Evolutionary conservation across 345 rosid genomes (phyloP).

Genomic region (Eucalyptus leucophloia): DNA sequence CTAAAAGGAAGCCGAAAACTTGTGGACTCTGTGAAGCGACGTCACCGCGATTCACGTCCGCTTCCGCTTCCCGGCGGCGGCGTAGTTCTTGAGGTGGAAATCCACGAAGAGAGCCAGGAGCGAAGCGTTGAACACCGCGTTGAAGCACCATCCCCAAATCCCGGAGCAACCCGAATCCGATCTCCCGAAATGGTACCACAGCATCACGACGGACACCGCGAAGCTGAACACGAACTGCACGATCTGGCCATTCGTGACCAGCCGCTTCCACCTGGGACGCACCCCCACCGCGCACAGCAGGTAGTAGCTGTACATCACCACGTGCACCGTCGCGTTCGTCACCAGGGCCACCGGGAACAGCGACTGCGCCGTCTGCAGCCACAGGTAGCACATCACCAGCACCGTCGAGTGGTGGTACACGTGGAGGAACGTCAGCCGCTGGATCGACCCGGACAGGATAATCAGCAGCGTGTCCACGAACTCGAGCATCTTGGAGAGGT

Average conservation of each 20-base stretch:
- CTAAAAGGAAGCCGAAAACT: neutral
- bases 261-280: slow-evolving; percentile 54
- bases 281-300: slow-evolving; percentile 27
- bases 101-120: slow-evolving; percentile 38
- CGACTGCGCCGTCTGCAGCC: slow-evolving; percentile 31
- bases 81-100: slow-evolving; percentile 35
- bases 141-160: slow-evolving; percentile 44
- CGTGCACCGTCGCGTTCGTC: slow-evolving; percentile 43
- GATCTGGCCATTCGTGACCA: slow-evolving; percentile 52
- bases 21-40: neutral
- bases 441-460: slow-evolving; percentile 18
- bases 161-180: slow-evolving; percentile 40
- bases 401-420: slow-evolving; percentile 64
- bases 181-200: slow-evolving; percentile 31
- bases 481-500: slow-evolving; percentile 55
- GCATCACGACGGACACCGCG: slow-evolving; percentile 14
- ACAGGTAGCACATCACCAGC: slow-evolving; percentile 45
- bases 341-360: slow-evolving; percentile 40
- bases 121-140: slow-evolving; percentile 31
- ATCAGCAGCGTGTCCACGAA: slow-evolving; percentile 49
- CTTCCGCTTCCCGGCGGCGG: neutral
- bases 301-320: slow-evolving; percentile 54
- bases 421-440: slow-evolving; percentile 53
- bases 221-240: slow-evolving; percentile 47
- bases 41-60: neutral